These are phyloP conservation scores for Tilletia setariae DNA, from an alignment of 1,284 basidiomycete genomes.

Conservation along the genomic window DNA sequence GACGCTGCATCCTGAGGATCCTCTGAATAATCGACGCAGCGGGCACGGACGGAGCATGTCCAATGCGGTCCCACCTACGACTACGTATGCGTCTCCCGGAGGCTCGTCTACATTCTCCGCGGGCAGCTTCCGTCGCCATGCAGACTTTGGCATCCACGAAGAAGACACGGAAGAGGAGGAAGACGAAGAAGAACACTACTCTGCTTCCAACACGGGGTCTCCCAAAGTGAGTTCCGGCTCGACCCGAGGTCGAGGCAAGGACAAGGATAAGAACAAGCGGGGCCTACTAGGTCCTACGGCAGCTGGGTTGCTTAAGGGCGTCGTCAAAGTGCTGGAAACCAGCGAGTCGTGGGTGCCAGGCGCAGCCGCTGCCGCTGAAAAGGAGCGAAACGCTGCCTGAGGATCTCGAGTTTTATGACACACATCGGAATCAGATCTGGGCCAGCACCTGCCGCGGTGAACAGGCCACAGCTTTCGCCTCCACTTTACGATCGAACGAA, in stretches of 20 bases:
- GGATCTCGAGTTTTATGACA: too few relatives aligned
- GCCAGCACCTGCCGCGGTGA: too few relatives aligned
- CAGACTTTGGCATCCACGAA: conserved; percentile 16
- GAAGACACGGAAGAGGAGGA: conserved; percentile 22
- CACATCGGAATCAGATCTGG: too few relatives aligned
- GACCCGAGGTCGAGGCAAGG: background rate
- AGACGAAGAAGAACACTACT: background rate
- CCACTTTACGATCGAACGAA: too few relatives aligned
- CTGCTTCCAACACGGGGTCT: too few relatives aligned
- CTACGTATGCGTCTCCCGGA: background rate
- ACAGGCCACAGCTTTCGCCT: too few relatives aligned
- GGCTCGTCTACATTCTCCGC: conserved; percentile 7
- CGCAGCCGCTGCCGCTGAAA: background rate
- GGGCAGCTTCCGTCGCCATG: background rate
- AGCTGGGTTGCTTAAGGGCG: conserved; percentile 36
- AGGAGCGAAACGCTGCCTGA: background rate
- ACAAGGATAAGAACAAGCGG: conserved; percentile 19
- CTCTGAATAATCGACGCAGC: background rate
- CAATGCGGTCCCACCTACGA: background rate
- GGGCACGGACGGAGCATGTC: conserved; percentile 12
- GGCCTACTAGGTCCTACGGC: conserved; percentile 44
- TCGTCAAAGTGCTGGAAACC: conserved; percentile 46
- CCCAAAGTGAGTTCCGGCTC: too few relatives aligned
- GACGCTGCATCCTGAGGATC: background rate
- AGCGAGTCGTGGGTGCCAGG: conserved; percentile 48